Evolutionary conservation across 371 early-diverging fungal species (phyloP).

Genomic region (Haplosporangium sp.): DNA sequence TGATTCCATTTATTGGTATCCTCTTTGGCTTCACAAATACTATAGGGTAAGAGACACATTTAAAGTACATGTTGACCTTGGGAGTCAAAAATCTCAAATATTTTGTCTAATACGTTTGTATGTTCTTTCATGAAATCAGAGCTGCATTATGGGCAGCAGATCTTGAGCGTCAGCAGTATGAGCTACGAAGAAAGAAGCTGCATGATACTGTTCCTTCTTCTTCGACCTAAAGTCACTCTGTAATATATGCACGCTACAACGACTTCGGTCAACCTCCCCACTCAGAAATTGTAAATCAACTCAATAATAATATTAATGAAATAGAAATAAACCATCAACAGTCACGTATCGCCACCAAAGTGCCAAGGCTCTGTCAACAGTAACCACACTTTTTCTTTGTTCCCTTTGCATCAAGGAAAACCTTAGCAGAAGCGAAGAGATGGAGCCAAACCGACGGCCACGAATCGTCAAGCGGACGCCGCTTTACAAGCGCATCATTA

Average conservation of each 20-base stretch:
- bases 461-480: slow-evolving; percentile 35
- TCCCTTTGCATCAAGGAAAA: background rate
- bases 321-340: background rate
- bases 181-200: slow-evolving; percentile 39
- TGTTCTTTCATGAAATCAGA: slow-evolving; percentile 12
- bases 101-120: background rate
- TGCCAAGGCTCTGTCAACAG: too few relatives aligned
- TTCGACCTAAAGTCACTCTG: background rate
- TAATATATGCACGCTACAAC: background rate
- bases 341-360: too few relatives aligned
- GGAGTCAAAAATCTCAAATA: background rate
- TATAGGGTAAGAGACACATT: slow-evolving; percentile 42
- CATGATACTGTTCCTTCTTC: slow-evolving; percentile 7
- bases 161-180: slow-evolving; percentile 45
- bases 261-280: background rate
- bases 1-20: slow-evolving; percentile 50
- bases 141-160: slow-evolving; percentile 55
- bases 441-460: slow-evolving; percentile 32
- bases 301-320: background rate
- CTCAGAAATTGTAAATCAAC: background rate
- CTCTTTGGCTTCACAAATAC: slow-evolving; percentile 56
- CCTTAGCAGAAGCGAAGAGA: background rate
- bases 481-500: slow-evolving; percentile 24
- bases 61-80: background rate
- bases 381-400: background rate